phyloP scores from a whole-genome alignment of 805 yeast genomes.

The Wickerhamiella galacta region DNA sequence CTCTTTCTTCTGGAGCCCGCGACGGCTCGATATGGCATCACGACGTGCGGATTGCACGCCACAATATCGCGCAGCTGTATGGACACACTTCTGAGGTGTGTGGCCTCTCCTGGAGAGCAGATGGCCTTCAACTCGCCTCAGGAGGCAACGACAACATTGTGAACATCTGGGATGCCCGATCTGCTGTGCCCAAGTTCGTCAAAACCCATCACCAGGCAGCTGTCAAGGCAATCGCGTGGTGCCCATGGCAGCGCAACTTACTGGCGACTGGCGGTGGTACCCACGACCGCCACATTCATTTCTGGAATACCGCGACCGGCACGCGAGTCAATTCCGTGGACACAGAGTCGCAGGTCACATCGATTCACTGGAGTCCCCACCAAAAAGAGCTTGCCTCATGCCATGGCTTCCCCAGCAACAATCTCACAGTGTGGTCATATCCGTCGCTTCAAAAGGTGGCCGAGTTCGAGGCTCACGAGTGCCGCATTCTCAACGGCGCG shows the following conservation, averaged over 20 bases:
- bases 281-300: conserved; percentile 70
- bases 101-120: conserved; percentile 72
- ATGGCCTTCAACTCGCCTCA: conserved; percentile 71
- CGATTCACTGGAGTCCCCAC: conserved; percentile 65
- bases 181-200: conserved; percentile 47
- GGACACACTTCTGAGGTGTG: conserved; percentile 82
- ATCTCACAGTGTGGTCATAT: conserved; percentile 67
- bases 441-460: conserved; percentile 79
- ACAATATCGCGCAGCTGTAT: conserved; percentile 41
- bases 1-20: conserved; percentile 74
- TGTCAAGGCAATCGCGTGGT: conserved; percentile 89
- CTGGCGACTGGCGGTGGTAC: conserved; percentile 98
- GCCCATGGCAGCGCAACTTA: conserved; percentile 67
- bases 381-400: conserved; percentile 70
- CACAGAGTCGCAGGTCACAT: conserved; percentile 88
- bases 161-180: conserved; percentile 80
- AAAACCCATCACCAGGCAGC: conserved; percentile 82
- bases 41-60: conserved; percentile 75
- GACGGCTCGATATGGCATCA: conserved; percentile 73
- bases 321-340: conserved; percentile 71
- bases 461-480: conserved; percentile 81
- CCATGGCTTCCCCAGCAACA: conserved; percentile 83
- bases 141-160: conserved; percentile 94
- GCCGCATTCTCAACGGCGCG: conserved; percentile 67
- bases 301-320: conserved; percentile 92